A percentile compares a stretch with the other conserved stretches of the same genome.
Conservation (phyloP, 371 early-diverging fungal species). For the Lichtheimia hyalospora region DNA sequence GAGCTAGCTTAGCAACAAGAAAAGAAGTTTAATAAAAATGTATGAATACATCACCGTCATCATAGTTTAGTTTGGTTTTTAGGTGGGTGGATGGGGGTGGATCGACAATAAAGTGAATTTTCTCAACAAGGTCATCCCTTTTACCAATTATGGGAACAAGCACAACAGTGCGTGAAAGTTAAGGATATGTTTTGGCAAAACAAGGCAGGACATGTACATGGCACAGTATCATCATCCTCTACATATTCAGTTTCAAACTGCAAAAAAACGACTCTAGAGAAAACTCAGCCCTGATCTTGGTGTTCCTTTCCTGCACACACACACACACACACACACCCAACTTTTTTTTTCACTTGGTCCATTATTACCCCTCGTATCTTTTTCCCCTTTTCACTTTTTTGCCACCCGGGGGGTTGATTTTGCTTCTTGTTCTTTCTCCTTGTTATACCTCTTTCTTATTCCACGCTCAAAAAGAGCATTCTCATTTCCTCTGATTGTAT, state of each 20-base stretch:
- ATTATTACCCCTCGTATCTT: no score
- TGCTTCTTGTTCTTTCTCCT: not conserved
- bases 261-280: not conserved
- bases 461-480: no score
- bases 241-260: not conserved
- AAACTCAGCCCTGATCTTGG: slow-evolving; percentile 2
- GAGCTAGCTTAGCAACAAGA: slow-evolving; percentile 8
- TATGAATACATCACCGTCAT: not conserved
- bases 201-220: no score
- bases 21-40: not conserved
- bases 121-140: not conserved
- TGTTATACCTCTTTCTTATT: not conserved
- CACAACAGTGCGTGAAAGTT: not conserved
- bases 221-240: not conserved
- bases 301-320: not conserved
- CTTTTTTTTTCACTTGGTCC: no score
- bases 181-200: no score
- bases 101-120: no score
- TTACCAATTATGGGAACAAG: not conserved
- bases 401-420: no score
- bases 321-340: slow-evolving; percentile 5
- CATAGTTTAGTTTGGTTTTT: not conserved
- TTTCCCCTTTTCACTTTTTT: no score
- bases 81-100: no score
- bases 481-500: no score